Percentiles rank a stretch among this genome's conserved stretches.
Conservation (phyloP, 331 rosid species). For the Telfairia occidentalis region DNA sequence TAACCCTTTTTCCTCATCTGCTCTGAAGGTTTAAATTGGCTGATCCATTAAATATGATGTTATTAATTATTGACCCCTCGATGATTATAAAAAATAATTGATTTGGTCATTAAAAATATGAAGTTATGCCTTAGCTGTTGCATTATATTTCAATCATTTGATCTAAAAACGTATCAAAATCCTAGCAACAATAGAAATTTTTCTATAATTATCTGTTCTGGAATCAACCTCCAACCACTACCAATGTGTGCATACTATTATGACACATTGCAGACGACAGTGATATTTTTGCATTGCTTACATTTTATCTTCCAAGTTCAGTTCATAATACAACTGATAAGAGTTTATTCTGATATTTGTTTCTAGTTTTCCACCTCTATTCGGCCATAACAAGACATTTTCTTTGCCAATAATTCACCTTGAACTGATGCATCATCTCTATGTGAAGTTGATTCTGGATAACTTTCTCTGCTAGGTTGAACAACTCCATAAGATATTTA, state of each 20-base stretch:
- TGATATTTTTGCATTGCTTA: background rate
- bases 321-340: background rate
- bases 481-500: conserved; percentile 94
- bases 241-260: background rate
- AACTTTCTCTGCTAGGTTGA: conserved; percentile 50
- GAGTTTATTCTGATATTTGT: background rate
- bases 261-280: background rate
- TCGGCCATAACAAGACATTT: background rate
- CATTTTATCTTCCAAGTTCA: background rate
- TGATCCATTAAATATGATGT: background rate
- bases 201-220: too few relatives aligned
- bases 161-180: too few relatives aligned
- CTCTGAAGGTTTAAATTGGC: background rate
- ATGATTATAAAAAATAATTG: background rate
- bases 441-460: background rate
- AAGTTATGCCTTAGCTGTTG: background rate
- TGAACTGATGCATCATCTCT: background rate
- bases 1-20: background rate
- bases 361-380: background rate
- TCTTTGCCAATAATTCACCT: background rate
- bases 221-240: too few relatives aligned
- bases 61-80: background rate
- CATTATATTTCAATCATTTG: background rate
- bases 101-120: background rate
- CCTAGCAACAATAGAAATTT: too few relatives aligned